Base-by-base conservation (phyloP, 805 yeast species). In the Candida stauntonica region DNA sequence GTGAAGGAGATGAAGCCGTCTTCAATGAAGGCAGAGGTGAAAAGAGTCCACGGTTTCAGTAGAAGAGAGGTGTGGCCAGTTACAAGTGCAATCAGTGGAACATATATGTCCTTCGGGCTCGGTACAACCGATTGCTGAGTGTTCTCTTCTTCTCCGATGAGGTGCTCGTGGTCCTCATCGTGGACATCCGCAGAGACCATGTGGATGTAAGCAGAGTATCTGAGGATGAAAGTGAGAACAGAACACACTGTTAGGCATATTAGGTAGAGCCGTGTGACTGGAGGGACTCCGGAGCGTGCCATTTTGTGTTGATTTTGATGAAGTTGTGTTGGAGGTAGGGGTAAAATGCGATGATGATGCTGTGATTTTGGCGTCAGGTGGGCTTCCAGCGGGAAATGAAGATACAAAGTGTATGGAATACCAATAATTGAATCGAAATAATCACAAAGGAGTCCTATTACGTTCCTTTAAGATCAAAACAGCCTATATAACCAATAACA, bases 21-120 rank as follows among this genome's bases (percentile, higher is more conserved):
- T 39, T 75, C 80, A 15, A 72, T 67, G 39, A 75, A 66, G 13
- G 70, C 48, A 15, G 71, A 52, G 4, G 79, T 72, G 24, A 72
- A 31, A 9, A 75, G 51, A 5, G 72, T 73, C 79, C 80, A 75
- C 5, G 77, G 77, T 19, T 69, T 59, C 5, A 54, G 39, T 3
- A 67, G 4, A 2, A 67, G 62, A 1, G 69, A 61, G 1, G 73
- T 63, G 26, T 55, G 60, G 0, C 67, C 62, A 3, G 77, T 75
- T 16, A 73, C 73, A 36, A 73, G 64, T 2, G 77, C 69, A n/a
- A 74, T 53, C 28, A 70, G 54, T 5, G 78, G 76, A 5, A 73
- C 78, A 42, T 62, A 71, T 26, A 71, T 52, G 33, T 68, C 70
- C 39, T 64, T 66, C 0, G 77, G 73, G 38, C 64, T 66, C 2